Conservation (phyloP, 768 basidiomycete species). For the Solioccasus polychromus region DNA sequence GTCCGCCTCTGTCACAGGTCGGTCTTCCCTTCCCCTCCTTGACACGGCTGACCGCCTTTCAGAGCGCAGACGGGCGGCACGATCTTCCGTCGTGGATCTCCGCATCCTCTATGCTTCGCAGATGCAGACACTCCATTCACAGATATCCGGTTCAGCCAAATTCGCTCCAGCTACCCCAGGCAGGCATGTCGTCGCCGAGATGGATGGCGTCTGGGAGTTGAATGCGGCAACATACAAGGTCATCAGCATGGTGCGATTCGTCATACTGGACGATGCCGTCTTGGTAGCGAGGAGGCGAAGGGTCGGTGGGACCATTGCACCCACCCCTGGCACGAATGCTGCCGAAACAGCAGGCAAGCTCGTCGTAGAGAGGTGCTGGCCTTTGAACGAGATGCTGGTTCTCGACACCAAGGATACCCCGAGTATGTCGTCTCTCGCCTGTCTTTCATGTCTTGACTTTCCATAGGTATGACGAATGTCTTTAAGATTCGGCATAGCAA, state of each 20-base stretch:
- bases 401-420: slow-evolving; percentile 95
- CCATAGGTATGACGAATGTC: slow-evolving; percentile 82
- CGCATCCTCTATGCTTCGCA: slow-evolving; percentile 93
- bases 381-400: slow-evolving; percentile 89
- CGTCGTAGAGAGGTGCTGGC: slow-evolving; percentile 93
- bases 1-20: slow-evolving; percentile 60
- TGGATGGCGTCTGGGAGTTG: slow-evolving; percentile 76
- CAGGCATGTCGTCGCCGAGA: slow-evolving; percentile 85
- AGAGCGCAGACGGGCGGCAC: slow-evolving; percentile 60
- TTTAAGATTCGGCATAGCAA: slow-evolving; percentile 93
- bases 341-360: slow-evolving; percentile 67
- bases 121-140: slow-evolving; percentile 84
- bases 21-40: slow-evolving; percentile 25
- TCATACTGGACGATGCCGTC: slow-evolving; percentile 88
- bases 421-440: slow-evolving; percentile 47
- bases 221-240: slow-evolving; percentile 96
- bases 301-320: slow-evolving; percentile 51
- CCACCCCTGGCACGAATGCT: slow-evolving; percentile 58
- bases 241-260: slow-evolving; percentile 82
- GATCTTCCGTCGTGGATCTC: slow-evolving; percentile 95
- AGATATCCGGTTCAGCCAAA: slow-evolving; percentile 93
- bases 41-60: slow-evolving; percentile 4
- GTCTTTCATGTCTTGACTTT: slow-evolving; percentile 2
- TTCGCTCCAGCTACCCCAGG: slow-evolving; percentile 91
- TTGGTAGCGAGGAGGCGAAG: slow-evolving; percentile 80